Conservation (phyloP, 331 rosid genomes). For the Stylosanthes scabra region DNA sequence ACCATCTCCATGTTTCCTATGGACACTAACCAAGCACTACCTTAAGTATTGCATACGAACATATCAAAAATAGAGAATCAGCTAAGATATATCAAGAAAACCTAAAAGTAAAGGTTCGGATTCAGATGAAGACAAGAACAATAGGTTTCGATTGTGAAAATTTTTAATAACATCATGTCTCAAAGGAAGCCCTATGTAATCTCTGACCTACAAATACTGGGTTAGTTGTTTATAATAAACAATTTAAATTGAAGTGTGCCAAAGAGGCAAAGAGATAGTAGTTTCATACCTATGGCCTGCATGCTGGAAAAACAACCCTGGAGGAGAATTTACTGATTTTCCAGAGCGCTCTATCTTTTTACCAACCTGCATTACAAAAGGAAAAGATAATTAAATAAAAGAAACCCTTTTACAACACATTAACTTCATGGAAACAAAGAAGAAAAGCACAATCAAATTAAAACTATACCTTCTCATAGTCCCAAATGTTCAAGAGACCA, state of each 20-base stretch:
- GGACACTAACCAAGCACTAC: too few species aligned
- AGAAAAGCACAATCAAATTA: not conserved
- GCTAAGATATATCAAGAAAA: not conserved
- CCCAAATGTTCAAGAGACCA: slow-evolving; percentile 96
- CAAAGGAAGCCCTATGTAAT: not conserved
- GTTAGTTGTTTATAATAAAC: slow-evolving; percentile 1
- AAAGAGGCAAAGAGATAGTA: slow-evolving; percentile 4
- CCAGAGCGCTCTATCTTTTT: slow-evolving; percentile 78
- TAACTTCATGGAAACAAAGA: slow-evolving; percentile 13
- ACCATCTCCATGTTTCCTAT: too few species aligned
- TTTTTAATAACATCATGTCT: not conserved
- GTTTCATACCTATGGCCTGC: slow-evolving; percentile 96
- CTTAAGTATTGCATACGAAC: not conserved
- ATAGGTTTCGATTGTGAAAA: slow-evolving; percentile 3
- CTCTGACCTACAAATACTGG: not conserved
- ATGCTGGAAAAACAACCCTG: slow-evolving; percentile 97
- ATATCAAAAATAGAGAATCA: slow-evolving; percentile 19
- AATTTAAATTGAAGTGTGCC: not conserved
- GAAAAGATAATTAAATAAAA: slow-evolving; percentile 11
- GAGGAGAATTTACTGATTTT: slow-evolving; percentile 65
- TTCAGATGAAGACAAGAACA: slow-evolving; percentile 16
- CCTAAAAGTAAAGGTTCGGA: not conserved
- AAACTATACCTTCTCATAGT: slow-evolving; percentile 81
- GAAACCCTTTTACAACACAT: not conserved
- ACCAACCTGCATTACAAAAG: slow-evolving; percentile 65